A percentile compares a stretch with the other conserved stretches of the same genome.
phyloP scores from a whole-genome alignment of 1,139 yeast species.

The Zygoascus hellenicus region DNA sequence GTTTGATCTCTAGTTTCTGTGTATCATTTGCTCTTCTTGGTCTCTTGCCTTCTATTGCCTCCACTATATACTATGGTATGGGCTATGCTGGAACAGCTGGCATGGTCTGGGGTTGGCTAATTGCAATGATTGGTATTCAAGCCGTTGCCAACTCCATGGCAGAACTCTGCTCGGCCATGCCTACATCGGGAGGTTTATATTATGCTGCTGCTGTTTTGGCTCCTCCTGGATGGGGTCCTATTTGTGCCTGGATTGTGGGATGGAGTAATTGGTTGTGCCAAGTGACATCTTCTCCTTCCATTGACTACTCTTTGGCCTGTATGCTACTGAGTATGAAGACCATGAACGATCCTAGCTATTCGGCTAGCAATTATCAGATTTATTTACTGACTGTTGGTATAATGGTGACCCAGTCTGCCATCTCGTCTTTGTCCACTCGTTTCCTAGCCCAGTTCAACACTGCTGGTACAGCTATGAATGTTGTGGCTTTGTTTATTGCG shows the following conservation, averaged over 20 bases:
- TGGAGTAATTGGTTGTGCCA: constrained; percentile 57
- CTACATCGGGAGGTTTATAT: constrained; percentile 66
- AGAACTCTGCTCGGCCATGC: constrained; percentile 54
- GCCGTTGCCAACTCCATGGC: constrained; percentile 51
- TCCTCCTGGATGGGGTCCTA: constrained; percentile 46
- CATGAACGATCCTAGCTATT: constrained; percentile 33
- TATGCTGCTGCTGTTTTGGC: constrained; percentile 50
- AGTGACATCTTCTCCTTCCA: constrained; percentile 58
- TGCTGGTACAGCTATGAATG: constrained; percentile 47
- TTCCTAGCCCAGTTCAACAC: constrained; percentile 54
- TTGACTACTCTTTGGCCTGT: constrained; percentile 54
- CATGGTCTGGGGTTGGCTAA: constrained; percentile 57
- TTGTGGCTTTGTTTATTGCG: constrained; percentile 47
- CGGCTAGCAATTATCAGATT: constrained; percentile 46
- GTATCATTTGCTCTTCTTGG: constrained; percentile 69
- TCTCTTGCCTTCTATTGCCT: constrained; percentile 54
- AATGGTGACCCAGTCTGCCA: constrained; percentile 43
- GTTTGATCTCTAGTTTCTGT: constrained; percentile 55
- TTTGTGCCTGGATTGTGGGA: constrained; percentile 55
- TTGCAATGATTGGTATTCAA: constrained; percentile 47
- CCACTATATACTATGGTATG: constrained; percentile 37
- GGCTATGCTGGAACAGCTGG: constrained; percentile 56
- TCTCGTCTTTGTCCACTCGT: constrained; percentile 41
- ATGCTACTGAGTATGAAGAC: constrained; percentile 54
- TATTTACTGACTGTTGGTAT: constrained; percentile 50